Evolutionary conservation across 2,329 filamentous ascomycete species (phyloP).

Genomic region (Trichoderma simmonsii): DNA sequence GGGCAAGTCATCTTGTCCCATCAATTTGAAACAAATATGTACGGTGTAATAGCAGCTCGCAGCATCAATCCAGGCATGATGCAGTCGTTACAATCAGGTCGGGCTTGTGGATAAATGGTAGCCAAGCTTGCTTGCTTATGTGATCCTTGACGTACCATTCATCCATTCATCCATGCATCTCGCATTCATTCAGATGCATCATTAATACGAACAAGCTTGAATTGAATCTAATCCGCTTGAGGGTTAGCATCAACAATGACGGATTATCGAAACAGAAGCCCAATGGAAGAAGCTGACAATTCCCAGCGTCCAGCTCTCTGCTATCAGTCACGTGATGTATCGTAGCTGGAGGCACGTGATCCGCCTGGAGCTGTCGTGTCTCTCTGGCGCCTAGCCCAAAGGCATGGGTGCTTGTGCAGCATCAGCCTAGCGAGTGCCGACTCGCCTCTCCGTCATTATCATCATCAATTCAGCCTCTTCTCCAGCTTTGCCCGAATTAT

Average conservation of each 20-base stretch:
- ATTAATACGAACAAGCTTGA: neutral
- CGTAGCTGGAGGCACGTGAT: conserved; percentile 30
- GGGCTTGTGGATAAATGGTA: neutral
- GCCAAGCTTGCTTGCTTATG: neutral
- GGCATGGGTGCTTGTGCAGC: conserved; percentile 27
- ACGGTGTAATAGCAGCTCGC: neutral
- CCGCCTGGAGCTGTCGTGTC: conserved; percentile 40
- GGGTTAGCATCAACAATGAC: neutral
- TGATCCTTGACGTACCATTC: neutral
- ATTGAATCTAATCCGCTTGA: neutral
- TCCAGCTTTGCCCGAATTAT: neutral
- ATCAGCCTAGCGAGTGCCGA: conserved; percentile 19
- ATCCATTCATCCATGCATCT: neutral
- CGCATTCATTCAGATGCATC: neutral
- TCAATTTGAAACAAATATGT: neutral
- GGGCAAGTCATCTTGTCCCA: neutral
- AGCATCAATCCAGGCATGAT: neutral
- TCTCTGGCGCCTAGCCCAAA: conserved; percentile 42
- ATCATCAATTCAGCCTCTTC: conserved; percentile 17
- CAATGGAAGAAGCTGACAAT: conserved; percentile 1
- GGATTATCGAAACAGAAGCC: neutral
- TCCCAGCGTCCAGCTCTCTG: neutral
- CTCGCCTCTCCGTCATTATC: neutral
- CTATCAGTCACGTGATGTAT: neutral
- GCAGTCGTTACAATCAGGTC: neutral